Base-by-base conservation (phyloP, 331 rosid genomes). In the Spiraea crenata region DNA sequence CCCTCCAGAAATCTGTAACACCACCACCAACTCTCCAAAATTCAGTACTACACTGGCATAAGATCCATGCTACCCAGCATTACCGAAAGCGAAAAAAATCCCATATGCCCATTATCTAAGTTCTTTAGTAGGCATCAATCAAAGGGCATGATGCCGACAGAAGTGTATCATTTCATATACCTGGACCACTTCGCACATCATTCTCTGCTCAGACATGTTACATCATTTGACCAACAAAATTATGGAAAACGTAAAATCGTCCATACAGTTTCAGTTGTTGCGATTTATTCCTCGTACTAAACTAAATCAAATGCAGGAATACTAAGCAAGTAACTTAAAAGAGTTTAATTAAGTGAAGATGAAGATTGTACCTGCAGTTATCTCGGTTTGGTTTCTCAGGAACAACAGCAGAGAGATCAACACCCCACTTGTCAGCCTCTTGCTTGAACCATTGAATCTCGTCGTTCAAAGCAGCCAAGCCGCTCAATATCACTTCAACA, bases 381-480 rank as follows among this genome's bases (percentile, higher is more conserved):
- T 77, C 72, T 38, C 25, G 63, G 63, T 73, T 86, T 38, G 86
- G 46, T 3, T 74, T 60, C 57, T 84, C 90, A 69, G 95, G 95
- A 80, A 80, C 65, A 54, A 85, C 59, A 0, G 81, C 57, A 51
- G 86, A 76, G 31, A 89, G 84, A 25, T 70, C 10, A 70, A 90
- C 63, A 14, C 69, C 86, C 87, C 91, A 88, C 48, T 82, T 86
- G 54, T 75, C 34, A 35, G 95, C 88, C 79, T 93, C 91, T 14
- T 55, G 82, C 78, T 87, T 87, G 60, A 91, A 91, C 97, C 99
- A 87, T 0, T 76, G 77, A 8, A 91, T 65, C 68, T 91, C 97
- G 65, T 91, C 92, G 34, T 70, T 73, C 17, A 93, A 71, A 74
- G 86, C 76, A 68, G 90, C 87, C 75, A 93, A 7, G 9, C 97